Evolutionary conservation across 768 basidiomycete species (phyloP).

Genomic region (Pisolithus orientalis): DNA sequence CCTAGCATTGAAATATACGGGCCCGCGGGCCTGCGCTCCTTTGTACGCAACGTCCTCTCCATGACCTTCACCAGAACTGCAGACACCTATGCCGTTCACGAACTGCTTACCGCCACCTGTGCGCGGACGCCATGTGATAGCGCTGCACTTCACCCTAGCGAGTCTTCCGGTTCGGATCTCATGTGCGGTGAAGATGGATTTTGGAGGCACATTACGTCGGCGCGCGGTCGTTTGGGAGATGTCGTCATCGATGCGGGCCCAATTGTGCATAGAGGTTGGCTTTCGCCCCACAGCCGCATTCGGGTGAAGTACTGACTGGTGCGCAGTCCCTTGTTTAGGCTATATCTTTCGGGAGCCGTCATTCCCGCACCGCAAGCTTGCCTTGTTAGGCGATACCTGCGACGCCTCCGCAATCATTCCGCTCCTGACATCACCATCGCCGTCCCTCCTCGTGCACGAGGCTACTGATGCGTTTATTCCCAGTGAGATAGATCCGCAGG

Average conservation of each 20-base stretch:
- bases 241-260: slow-evolving; percentile 68
- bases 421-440: slow-evolving; percentile 42
- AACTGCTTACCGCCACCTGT: slow-evolving; percentile 59
- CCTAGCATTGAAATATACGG: slow-evolving; percentile 64
- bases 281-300: not conserved
- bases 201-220: slow-evolving; percentile 52
- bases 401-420: slow-evolving; percentile 57
- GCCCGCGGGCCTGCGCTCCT: slow-evolving; percentile 68
- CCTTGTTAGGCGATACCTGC: slow-evolving; percentile 73
- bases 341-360: slow-evolving; percentile 64
- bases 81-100: slow-evolving; percentile 70
- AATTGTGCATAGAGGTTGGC: slow-evolving; percentile 67
- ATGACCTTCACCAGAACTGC: slow-evolving; percentile 59
- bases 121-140: slow-evolving; percentile 43
- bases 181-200: slow-evolving; percentile 48
- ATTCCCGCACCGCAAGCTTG: slow-evolving; percentile 51
- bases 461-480: slow-evolving; percentile 74
- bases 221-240: slow-evolving; percentile 33
- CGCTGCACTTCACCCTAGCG: slow-evolving; percentile 51
- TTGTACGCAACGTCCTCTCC: slow-evolving; percentile 64
- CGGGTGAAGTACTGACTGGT: not conserved
- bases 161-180: slow-evolving; percentile 59
- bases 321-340: slow-evolving; percentile 55
- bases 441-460: slow-evolving; percentile 79
- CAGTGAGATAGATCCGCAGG: slow-evolving; percentile 40